Base-by-base conservation (phyloP, 345 rosid genomes). In the Capsella bursapastoris region DNA sequence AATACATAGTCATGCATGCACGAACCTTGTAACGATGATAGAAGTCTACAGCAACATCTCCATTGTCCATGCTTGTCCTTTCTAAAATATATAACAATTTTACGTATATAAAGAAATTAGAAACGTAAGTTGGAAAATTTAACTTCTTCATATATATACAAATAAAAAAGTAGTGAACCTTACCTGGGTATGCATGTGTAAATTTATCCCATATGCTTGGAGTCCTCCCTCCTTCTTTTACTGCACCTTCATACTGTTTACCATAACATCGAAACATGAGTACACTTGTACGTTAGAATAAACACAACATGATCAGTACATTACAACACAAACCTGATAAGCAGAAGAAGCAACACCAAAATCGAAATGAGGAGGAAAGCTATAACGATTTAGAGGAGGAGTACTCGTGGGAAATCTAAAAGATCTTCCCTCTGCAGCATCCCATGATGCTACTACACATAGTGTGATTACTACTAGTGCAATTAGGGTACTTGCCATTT, bases 321-420 rank as follows among this genome's bases (percentile, higher is more conserved):
- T 40, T 15, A n/a, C 7, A 64, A 9, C 25, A 47, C 22, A 6
- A 49, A 66, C 84, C 77, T 81, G 84, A 50, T 77, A 81, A 45
- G 84, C 79, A 2, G 79, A 52, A 56, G 84, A 70, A 22, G 78
- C 73, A 48, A 80, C 80, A 15, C 84, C 84, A n/a, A 81, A 74
- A 52, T 44, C 13, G 16, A 78, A 81, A 31, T 68, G 48, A 18
- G 73, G 73, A 49, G 78, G 68, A 74, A 74, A 74, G 34, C 78
- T 74, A 59, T 40, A 67, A 40, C 78, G 73, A 74, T 67, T 66
- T 2, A 74, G 29, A 53, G 18, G 27, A 11, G 56, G 25, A 22
- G 25, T 22, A 22, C 25, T 69, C 3, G 64, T 68, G 16, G 43
- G 28, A 69, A 35, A 12, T 53, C 2, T 34, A 7, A 43, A 43